phyloP scores from a whole-genome alignment of 2,329 filamentous ascomycete genomes.

The Penicillium decumbens region DNA sequence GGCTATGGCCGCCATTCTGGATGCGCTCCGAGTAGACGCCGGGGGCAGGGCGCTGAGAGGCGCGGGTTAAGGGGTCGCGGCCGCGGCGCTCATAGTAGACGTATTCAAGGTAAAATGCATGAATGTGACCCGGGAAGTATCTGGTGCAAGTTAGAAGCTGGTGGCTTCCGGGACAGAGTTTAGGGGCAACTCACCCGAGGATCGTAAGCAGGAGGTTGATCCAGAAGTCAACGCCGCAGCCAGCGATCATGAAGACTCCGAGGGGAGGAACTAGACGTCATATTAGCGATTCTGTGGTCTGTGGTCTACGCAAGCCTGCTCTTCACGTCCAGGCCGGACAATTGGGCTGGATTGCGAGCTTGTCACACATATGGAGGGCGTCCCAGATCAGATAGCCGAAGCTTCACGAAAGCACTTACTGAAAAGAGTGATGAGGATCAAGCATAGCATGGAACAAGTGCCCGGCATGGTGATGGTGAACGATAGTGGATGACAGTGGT shows the following conservation, averaged over 20 bases:
- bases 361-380: not conserved
- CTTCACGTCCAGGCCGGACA: slow-evolving; percentile 1
- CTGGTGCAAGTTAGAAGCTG: slow-evolving; percentile 31
- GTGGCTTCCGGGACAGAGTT: not conserved
- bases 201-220: slow-evolving; percentile 65
- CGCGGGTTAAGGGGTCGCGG: slow-evolving; percentile 21
- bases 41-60: slow-evolving; percentile 26
- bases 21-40: slow-evolving; percentile 41
- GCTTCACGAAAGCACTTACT: slow-evolving; percentile 29
- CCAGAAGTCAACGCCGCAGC: slow-evolving; percentile 61
- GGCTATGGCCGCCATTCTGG: slow-evolving; percentile 32
- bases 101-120: slow-evolving; percentile 78
- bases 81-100: slow-evolving; percentile 68
- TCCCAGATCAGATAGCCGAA: not conserved
- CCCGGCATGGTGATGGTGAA: slow-evolving; percentile 28
- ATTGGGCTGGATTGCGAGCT: not conserved
- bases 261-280: slow-evolving; percentile 56
- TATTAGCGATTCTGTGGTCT: slow-evolving; percentile 9
- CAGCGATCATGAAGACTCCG: slow-evolving; percentile 60
- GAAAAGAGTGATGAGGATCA: slow-evolving; percentile 47
- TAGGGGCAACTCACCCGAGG: slow-evolving; percentile 49
- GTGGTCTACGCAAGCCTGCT: not conserved
- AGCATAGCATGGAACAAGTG: slow-evolving; percentile 36
- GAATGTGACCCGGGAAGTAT: slow-evolving; percentile 73
- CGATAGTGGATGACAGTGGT: not conserved